A percentile compares a stretch with the other conserved stretches of the same genome.
phyloP scores from a whole-genome alignment of 164 flowering plant genomes.

The Annona cherimola region DNA sequence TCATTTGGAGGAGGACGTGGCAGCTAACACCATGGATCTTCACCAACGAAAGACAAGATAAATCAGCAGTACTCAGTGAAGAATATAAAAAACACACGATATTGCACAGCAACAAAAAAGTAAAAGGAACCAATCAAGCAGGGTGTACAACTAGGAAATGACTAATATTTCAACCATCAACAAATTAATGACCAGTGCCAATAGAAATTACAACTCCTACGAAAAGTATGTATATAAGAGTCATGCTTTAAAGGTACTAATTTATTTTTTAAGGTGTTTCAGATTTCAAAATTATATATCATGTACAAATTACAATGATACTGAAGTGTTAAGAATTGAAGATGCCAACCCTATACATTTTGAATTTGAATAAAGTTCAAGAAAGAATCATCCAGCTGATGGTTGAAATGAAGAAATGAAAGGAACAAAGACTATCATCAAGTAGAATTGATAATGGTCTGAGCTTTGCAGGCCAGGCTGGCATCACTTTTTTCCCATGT shows the following conservation, averaged over 20 bases:
- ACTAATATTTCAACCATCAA: not conserved
- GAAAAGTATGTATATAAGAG: not conserved
- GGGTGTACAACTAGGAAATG: not conserved
- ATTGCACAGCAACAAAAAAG: not conserved
- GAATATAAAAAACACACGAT: not conserved
- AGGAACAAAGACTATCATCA: no score
- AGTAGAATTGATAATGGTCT: no score
- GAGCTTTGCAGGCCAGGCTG: no score
- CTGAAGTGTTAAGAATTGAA: no score
- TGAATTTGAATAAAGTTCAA: no score
- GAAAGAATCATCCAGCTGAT: no score
- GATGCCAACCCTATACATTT: no score
- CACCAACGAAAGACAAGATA: constrained; percentile 3
- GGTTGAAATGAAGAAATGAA: no score
- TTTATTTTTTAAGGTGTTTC: not conserved
- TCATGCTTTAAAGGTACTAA: not conserved
- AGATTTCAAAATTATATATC: not conserved
- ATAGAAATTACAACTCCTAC: no score
- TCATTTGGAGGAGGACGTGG: constrained; percentile 39
- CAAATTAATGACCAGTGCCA: not conserved
- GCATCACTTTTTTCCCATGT: no score
- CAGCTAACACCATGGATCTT: constrained; percentile 49
- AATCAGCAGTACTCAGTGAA: not conserved
- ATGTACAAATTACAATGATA: no score
- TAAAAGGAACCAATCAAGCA: not conserved